phyloP scores from a whole-genome alignment of 1,284 basidiomycete species.

The Omphalotus olearius region DNA sequence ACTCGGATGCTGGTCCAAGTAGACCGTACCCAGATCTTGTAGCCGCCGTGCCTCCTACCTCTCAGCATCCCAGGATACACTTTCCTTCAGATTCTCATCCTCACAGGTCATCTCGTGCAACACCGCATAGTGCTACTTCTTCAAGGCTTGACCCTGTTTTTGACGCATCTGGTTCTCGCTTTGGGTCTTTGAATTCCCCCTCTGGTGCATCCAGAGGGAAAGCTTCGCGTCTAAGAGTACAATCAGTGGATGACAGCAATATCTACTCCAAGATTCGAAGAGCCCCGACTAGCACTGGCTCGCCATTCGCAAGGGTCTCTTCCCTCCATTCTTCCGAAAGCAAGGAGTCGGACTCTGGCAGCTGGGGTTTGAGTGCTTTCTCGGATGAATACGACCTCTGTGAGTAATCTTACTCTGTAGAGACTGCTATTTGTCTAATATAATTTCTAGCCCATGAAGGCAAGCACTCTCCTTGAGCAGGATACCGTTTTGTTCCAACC shows the following conservation, averaged over 20 bases:
- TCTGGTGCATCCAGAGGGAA: background rate
- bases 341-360: constrained; percentile 11
- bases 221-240: constrained; percentile 6
- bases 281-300: constrained; percentile 1
- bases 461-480: constrained; percentile 25
- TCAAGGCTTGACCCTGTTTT: background rate
- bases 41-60: background rate
- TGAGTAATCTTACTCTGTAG: constrained; percentile 33
- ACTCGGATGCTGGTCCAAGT: constrained; percentile 9
- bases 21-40: background rate
- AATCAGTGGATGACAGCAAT: constrained; percentile 11
- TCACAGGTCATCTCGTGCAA: background rate
- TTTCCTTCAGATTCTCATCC: constrained; percentile 3
- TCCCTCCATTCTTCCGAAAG: constrained; percentile 10
- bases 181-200: background rate
- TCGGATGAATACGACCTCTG: constrained; percentile 73
- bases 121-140: background rate
- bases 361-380: constrained; percentile 27
- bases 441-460: constrained; percentile 58
- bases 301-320: constrained; percentile 14
- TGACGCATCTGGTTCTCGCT: background rate
- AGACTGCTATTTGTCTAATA: constrained; percentile 9
- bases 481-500: constrained; percentile 14
- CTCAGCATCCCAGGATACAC: constrained; percentile 2
- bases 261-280: background rate